A percentile compares a stretch with the other conserved stretches of the same genome.
These are phyloP conservation scores for Eremothecium sinecaudum DNA, from an alignment of 1,139 yeast genomes.

Conservation along the genomic window DNA sequence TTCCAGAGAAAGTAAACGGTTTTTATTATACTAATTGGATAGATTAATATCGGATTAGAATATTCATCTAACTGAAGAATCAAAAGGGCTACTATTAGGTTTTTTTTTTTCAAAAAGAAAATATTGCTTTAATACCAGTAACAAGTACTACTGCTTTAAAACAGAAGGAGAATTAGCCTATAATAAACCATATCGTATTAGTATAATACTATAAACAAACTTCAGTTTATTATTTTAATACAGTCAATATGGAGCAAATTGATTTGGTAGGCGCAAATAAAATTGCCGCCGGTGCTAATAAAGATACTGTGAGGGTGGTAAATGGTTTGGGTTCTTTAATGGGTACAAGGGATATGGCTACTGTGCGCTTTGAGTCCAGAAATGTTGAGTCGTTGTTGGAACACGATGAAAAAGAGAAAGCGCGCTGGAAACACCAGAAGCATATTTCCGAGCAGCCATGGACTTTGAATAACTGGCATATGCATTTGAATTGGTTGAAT, in stretches of 20 bases:
- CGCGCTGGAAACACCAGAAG: slow-evolving; percentile 35
- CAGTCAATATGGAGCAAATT: slow-evolving; percentile 53
- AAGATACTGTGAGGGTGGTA: slow-evolving; percentile 57
- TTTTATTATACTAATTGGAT: no score
- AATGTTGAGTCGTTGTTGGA: slow-evolving; percentile 44
- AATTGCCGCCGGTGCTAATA: slow-evolving; percentile 81
- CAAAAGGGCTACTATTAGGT: no score
- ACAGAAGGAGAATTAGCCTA: no score
- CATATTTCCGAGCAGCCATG: slow-evolving; percentile 92
- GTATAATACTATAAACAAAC: no score
- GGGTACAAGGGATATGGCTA: slow-evolving; percentile 69
- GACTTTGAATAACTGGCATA: slow-evolving; percentile 73
- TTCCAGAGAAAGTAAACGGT: no score
- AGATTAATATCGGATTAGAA: no score
- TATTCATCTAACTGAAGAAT: no score
- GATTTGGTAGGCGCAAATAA: slow-evolving; percentile 72
- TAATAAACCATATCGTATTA: no score
- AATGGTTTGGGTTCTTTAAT: slow-evolving; percentile 69
- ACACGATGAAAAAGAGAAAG: slow-evolving; percentile 47
- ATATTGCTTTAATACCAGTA: no score
- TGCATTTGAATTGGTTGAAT: slow-evolving; percentile 91
- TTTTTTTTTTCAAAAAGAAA: no score
- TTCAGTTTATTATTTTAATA: no score
- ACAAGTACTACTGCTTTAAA: no score
- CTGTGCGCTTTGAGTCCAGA: slow-evolving; percentile 55